Conservation (phyloP, 108 stramenopile genomes). For the Mediolabrus comicus region DNA sequence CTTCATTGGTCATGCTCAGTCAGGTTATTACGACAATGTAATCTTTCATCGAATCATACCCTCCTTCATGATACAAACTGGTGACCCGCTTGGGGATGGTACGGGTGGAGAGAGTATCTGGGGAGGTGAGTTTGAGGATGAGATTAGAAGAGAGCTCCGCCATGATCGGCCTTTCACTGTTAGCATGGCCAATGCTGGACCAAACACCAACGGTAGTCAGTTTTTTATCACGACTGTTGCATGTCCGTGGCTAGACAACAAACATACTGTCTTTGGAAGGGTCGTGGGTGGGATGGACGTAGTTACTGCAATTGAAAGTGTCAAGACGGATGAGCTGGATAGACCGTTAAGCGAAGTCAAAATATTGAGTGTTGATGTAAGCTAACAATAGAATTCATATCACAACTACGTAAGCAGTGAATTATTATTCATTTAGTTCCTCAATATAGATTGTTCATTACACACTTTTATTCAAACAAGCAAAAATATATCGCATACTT, state of each 20-base stretch:
- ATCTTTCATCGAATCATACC: slow-evolving; percentile 96
- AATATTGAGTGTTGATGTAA: slow-evolving; percentile 88
- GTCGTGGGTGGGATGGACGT: slow-evolving; percentile 96
- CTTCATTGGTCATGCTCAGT: slow-evolving; percentile 86
- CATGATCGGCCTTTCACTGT: slow-evolving; percentile 94
- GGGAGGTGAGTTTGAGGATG: slow-evolving; percentile 99
- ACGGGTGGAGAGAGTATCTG: slow-evolving; percentile 99
- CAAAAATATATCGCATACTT: too few relatives aligned
- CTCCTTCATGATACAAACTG: slow-evolving; percentile 97
- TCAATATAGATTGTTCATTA: too few relatives aligned
- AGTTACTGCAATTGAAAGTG: slow-evolving; percentile 88
- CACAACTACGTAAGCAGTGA: background rate
- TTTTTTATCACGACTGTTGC: slow-evolving; percentile 86
- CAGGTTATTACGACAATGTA: slow-evolving; percentile 97
- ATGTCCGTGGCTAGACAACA: slow-evolving; percentile 90
- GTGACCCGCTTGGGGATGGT: slow-evolving; percentile 98
- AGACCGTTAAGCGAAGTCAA: slow-evolving; percentile 92
- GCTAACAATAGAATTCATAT: slow-evolving; percentile 31
- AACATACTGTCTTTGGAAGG: slow-evolving; percentile 92
- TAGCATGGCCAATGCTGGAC: slow-evolving; percentile 97
- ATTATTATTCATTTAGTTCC: too few relatives aligned
- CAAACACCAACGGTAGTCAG: slow-evolving; percentile 77
- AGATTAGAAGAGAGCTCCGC: slow-evolving; percentile 79
- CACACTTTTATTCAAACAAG: too few relatives aligned
- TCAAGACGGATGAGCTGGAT: slow-evolving; percentile 92